Evolutionary conservation across 1,284 basidiomycete species (phyloP).

Genomic region (Vanrija pseudolonga): DNA sequence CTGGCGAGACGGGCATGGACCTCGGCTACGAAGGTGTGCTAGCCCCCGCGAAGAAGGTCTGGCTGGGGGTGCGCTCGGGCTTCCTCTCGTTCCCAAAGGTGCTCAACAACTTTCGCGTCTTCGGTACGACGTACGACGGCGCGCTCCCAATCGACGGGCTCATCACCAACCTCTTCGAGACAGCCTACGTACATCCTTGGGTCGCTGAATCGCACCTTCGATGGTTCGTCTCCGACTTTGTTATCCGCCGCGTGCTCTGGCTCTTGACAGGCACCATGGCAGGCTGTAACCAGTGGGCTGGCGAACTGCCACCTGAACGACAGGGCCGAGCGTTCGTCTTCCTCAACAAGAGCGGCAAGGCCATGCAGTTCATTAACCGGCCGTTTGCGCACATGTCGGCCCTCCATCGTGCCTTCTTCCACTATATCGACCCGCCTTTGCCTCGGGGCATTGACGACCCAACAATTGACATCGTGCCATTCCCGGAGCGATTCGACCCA

Average conservation of each 20-base stretch:
- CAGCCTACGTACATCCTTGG: constrained; percentile 54
- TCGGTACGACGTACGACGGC: constrained; percentile 55
- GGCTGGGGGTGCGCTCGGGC: constrained; percentile 57
- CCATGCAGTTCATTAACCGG: constrained; percentile 62
- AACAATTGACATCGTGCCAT: constrained; percentile 60
- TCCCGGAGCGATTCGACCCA: constrained; percentile 55
- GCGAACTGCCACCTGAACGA: constrained; percentile 59
- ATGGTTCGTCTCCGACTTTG: constrained; percentile 64
- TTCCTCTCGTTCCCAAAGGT: constrained; percentile 64
- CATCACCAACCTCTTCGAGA: constrained; percentile 45
- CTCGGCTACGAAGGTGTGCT: constrained; percentile 57
- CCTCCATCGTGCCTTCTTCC: constrained; percentile 54
- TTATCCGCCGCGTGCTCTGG: constrained; percentile 63
- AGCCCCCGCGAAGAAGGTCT: constrained; percentile 54
- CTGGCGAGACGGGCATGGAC: constrained; percentile 67
- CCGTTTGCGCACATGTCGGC: constrained; percentile 55
- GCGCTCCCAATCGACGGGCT: constrained; percentile 58
- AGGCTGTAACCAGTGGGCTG: constrained; percentile 67
- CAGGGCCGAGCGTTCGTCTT: constrained; percentile 57
- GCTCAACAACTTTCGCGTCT: constrained; percentile 60
- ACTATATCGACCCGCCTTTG: constrained; percentile 58
- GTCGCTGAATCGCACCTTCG: constrained; percentile 58
- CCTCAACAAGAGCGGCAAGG: constrained; percentile 50
- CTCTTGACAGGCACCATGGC: constrained; percentile 60
- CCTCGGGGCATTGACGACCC: constrained; percentile 54